Evolutionary conservation across 176 grass and related monocot species (phyloP).

Genomic region (Ampelocalamus luodianensis): DNA sequence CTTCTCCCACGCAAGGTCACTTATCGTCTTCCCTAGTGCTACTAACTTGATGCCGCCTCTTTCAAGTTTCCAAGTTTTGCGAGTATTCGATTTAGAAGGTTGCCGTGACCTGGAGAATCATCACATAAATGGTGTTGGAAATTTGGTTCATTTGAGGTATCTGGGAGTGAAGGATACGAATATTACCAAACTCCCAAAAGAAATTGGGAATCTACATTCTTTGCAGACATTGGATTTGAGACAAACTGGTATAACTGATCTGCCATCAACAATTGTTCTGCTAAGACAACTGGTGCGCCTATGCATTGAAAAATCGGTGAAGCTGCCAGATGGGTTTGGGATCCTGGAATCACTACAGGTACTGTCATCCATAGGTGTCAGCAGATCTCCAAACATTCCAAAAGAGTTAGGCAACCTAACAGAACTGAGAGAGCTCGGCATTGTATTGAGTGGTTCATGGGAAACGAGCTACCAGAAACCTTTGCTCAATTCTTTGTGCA

Average conservation of each 20-base stretch:
- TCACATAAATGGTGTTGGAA: background rate
- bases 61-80: constrained; percentile 24
- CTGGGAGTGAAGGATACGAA: constrained; percentile 23
- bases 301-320: background rate
- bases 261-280: constrained; percentile 8
- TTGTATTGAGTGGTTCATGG: background rate
- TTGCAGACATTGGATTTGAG: constrained; percentile 29
- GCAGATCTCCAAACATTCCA: background rate
- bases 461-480: background rate
- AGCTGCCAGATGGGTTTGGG: constrained; percentile 28
- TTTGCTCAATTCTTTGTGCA: background rate
- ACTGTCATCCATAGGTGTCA: background rate
- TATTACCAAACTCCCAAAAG: constrained; percentile 3
- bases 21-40: constrained; percentile 29
- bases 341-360: constrained; percentile 12
- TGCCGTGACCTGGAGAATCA: background rate
- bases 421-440: background rate
- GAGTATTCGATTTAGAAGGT: constrained; percentile 34
- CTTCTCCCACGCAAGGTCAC: constrained; percentile 13
- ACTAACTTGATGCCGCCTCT: background rate
- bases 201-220: constrained; percentile 5
- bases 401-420: constrained; percentile 3
- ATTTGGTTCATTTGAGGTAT: constrained; percentile 36
- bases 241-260: background rate
- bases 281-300: constrained; percentile 12